Percentiles rank a stretch among this genome's conserved stretches.
Evolutionary conservation across 1,284 basidiomycete genomes (phyloP).

Genomic region (Laetiporus sulphureus): DNA sequence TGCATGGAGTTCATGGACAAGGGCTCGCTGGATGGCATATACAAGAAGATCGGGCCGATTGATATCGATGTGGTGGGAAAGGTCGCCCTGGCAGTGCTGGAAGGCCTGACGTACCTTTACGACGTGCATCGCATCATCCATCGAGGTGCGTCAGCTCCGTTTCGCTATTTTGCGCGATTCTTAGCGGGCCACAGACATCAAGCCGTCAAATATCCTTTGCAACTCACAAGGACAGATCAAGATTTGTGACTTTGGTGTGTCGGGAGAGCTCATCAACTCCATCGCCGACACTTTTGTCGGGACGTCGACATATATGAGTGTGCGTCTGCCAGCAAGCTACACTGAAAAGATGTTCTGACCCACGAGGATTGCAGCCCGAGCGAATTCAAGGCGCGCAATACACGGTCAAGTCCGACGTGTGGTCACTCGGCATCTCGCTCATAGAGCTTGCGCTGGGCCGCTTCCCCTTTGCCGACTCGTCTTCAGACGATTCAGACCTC

Average conservation of each 20-base stretch:
- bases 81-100: conserved; percentile 89
- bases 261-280: conserved; percentile 96
- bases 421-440: conserved; percentile 93
- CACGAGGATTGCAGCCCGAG: conserved; percentile 64
- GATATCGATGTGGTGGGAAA: conserved; percentile 86
- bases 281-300: conserved; percentile 99
- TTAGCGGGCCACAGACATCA: conserved; percentile 72
- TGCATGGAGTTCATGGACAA: conserved; percentile 99
- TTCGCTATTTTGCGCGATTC: neutral
- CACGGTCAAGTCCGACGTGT: conserved; percentile 96
- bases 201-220: conserved; percentile 95
- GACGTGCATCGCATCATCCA: conserved; percentile 99
- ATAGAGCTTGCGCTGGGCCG: conserved; percentile 93
- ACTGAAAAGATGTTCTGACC: conserved; percentile 6
- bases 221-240: conserved; percentile 96
- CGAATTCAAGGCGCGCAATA: conserved; percentile 98
- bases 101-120: conserved; percentile 96
- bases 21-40: conserved; percentile 87
- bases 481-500: conserved; percentile 58
- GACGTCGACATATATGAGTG: conserved; percentile 98
- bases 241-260: conserved; percentile 98
- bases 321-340: conserved; percentile 52
- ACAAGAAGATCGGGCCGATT: conserved; percentile 89
- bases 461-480: conserved; percentile 81
- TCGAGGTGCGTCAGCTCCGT: conserved; percentile 54